These are phyloP conservation scores for Cordyceps javanica DNA, from an alignment of 2,329 filamentous ascomycete species.

Conservation along the genomic window DNA sequence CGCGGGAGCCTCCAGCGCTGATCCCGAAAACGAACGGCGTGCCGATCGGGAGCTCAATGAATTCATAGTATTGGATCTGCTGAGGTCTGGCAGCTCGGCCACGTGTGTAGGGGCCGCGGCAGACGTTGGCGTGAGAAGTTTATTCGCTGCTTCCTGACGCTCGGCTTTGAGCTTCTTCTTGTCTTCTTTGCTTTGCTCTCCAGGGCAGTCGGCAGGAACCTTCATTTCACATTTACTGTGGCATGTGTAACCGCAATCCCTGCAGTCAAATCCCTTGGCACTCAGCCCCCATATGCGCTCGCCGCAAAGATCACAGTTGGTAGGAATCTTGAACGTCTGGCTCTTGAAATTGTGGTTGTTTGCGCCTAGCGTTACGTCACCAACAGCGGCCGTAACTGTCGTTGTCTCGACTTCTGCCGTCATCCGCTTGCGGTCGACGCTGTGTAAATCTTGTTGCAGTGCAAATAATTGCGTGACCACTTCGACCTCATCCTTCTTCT, in stretches of 20 bases:
- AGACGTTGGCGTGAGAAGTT: slow-evolving; percentile 44
- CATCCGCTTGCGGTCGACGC: slow-evolving; percentile 74
- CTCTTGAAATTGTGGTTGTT: slow-evolving; percentile 97
- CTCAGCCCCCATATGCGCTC: slow-evolving; percentile 96
- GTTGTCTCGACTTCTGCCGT: slow-evolving; percentile 90
- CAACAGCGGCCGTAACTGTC: slow-evolving; percentile 85
- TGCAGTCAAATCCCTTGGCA: slow-evolving; percentile 93
- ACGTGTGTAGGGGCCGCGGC: slow-evolving; percentile 35
- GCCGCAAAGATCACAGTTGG: slow-evolving; percentile 93
- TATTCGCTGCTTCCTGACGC: slow-evolving; percentile 71
- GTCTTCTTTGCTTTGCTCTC: slow-evolving; percentile 89
- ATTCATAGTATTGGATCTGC: slow-evolving; percentile 80
- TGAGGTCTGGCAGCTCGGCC: slow-evolving; percentile 62
- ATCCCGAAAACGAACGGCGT: slow-evolving; percentile 66
- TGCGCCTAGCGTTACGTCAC: slow-evolving; percentile 85
- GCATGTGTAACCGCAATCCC: slow-evolving; percentile 95
- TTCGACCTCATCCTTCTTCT: slow-evolving; percentile 83
- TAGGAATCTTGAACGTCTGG: slow-evolving; percentile 99
- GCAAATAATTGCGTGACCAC: slow-evolving; percentile 77
- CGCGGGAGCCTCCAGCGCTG: slow-evolving; percentile 31
- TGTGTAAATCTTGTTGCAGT: slow-evolving; percentile 78
- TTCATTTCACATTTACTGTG: slow-evolving; percentile 99
- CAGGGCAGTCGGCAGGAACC: slow-evolving; percentile 90
- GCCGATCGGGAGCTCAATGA: slow-evolving; percentile 82
- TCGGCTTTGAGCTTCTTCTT: slow-evolving; percentile 88